These are phyloP conservation scores for Neurospora sp. DNA, from an alignment of 2,329 filamentous ascomycete genomes.

Conservation along the genomic window DNA sequence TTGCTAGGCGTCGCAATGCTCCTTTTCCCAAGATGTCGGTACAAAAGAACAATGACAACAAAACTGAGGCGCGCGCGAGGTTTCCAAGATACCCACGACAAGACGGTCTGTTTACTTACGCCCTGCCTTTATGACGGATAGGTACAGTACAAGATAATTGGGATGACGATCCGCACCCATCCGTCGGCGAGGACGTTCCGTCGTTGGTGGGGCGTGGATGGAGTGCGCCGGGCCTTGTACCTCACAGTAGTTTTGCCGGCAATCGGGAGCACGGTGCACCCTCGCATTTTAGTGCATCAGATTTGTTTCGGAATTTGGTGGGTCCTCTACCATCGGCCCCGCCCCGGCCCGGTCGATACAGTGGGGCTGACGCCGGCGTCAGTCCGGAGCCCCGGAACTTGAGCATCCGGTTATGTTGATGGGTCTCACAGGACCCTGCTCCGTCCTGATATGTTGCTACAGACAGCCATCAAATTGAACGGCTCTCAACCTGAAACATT, in stretches of 20 bases:
- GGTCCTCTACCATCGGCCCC: neutral
- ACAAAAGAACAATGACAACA: neutral
- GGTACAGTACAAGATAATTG: neutral
- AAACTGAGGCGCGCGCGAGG: neutral
- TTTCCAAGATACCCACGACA: neutral
- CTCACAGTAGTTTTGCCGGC: neutral
- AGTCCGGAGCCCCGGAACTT: neutral
- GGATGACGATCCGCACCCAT: neutral
- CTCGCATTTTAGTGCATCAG: neutral
- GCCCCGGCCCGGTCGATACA: neutral
- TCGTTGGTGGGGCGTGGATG: neutral
- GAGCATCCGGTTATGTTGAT: neutral
- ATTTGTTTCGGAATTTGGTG: neutral
- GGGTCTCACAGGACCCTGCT: neutral
- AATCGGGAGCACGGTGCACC: neutral
- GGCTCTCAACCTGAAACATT: neutral
- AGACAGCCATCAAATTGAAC: neutral
- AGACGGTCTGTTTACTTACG: neutral
- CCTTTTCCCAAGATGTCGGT: neutral
- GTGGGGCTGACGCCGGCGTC: neutral
- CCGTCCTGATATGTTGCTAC: neutral
- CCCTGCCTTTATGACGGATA: neutral
- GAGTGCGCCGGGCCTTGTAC: neutral
- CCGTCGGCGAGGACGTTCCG: neutral
- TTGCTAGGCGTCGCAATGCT: neutral